Evolutionary conservation across 208 protist genomes (phyloP), one percentile per base, ranked within the genome.

Genomic region (Endotrypanum monterogeii): DNA sequence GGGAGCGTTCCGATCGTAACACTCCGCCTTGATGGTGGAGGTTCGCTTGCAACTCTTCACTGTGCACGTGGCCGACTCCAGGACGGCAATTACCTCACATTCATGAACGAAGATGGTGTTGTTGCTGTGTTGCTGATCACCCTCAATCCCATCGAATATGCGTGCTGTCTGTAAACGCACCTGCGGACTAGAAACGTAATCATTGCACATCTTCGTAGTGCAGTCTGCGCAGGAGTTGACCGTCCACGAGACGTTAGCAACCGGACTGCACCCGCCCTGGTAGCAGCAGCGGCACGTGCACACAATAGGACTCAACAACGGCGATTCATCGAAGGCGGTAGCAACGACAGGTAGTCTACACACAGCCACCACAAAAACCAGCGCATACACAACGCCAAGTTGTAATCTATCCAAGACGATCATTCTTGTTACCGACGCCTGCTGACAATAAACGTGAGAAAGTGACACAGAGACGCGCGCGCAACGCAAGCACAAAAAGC

Each of bases 261-360:
- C 71, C 28, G 67, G 50, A 25, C 77, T 90, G 80, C 90, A 92
- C 51, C 82, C 86, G 48, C 90, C 88, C 57, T 90, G 86, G 78
- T 91, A 92, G 80, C 90, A 95, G 82, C 88, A 92, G 48, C 90
- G 88, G 60, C 90, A 95, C 35, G 84, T 89, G 77, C 88, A 95
- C 25, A 93, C 67, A 72, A 90, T 75, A 55, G 67, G 41, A 54
- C 55, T 83, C 50, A 60, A 67, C 2, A 46, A 18, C 32, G 74
- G 74, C 16, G 76, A 66, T 28, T 68, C 57, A 3, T 18, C 50
- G 11, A 32, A 23, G 16, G 48, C 44, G 20, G 51, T 23, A 32
- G 35, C 57, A 41, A 32, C 30, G 2, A 25, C 30, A 39, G 20
- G 20, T 25, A 54, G 11, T 44, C 50, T 28, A 25, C 66, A 58